Evolutionary conservation across 1,284 basidiomycete genomes (phyloP), one percentile per base, ranked within the genome.

Genomic region (Pyrrhoderma noxium): DNA sequence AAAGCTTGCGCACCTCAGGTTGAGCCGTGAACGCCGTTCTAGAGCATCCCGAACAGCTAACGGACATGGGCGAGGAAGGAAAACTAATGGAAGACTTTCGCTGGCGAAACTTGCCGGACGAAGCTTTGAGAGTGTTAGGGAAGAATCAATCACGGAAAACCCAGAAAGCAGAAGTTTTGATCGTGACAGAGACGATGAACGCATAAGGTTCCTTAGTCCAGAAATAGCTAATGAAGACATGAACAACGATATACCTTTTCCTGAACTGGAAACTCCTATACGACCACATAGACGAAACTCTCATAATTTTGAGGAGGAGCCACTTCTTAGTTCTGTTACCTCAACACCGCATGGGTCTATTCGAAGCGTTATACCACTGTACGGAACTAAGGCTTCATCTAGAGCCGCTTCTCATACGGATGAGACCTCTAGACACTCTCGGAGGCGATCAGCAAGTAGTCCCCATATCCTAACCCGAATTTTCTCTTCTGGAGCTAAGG

Each of bases 1-100:
- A 68, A 96, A 96, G 65, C 79, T 96, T 4, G 92, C 92, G 0
- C 93, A 97, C 69, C 76, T 77, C 60, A 76, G 86, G 34, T 71
- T 91, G 21, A 82, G 83, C 58, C 64, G 61, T 36, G 65, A 66
- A 45, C 62, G 65, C 16, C 22, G 34, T 21, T 16, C 27, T 8
- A 27, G 8, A 11, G 34, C 37, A 19, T 42, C 25, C 31, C 47
- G 57, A 34, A 44, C 51, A 21, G 25, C 8, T 35, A 16, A 47
- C 27, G 25, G 44, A 43, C n/a, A 42, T 50, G 22, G 42, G 37
- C 3, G 14, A 5, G 38, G 46, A 47, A 8, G 22, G 22, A 18
- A 27, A 47, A 13, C 8, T 14, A n/a, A 36, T 27, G 19, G 46
- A 37, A 37, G 46, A 39, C 18, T 5, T 31, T 31, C 27, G 11